Base-by-base conservation (phyloP, 73 alveolate species). In the Paramecium sexaurelia region DNA sequence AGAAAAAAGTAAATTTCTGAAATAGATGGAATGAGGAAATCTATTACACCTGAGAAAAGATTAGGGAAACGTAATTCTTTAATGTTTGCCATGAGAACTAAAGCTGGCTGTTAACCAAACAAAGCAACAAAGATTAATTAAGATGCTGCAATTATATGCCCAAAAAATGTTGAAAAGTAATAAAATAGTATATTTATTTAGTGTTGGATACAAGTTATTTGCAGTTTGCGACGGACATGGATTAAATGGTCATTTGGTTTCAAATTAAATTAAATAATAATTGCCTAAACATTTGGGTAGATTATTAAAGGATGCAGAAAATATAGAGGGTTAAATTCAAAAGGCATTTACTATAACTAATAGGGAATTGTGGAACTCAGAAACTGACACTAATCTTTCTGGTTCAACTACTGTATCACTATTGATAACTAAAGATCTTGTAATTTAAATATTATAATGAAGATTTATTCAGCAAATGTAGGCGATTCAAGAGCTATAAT, bases 141-240 rank as follows among this genome's bases (percentile, higher is more conserved):
- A 78, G 90, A 78, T 43, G 90, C 90, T 1, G 90, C 90, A 26
- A 78, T 78, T 22, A 75, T 78, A 7, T 78, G 90, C 41, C 90
- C 90, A 41, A 78, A 78, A 61, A 78, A 78, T 45, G 40, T 78
- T 19, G 90, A 78, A 40, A 78, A 19, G 90, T 78, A 78, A 7
- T 3, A 7, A n/a, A 5, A 5, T 3, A 41, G n/a, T 4, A 19
- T 61, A 78, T 22, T 19, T 1, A 78, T 37, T 13, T 78, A 78
- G 90, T 43, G 55, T 78, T 22, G 90, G 90, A 24, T 39, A 40
- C 41, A 37, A n/a, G n/a, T 24, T 94, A 40, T 92, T 96, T 69
- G 98, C 99, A 15, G 99, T 98, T 32, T 97, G 99, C 83, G 99
- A 98, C 92, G 99, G 99, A 24, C 99, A 97, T 86, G 99, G 99